phyloP scores from a whole-genome alignment of 495 filamentous ascomycete genomes.

The Penicillium cosmopolitanum region DNA sequence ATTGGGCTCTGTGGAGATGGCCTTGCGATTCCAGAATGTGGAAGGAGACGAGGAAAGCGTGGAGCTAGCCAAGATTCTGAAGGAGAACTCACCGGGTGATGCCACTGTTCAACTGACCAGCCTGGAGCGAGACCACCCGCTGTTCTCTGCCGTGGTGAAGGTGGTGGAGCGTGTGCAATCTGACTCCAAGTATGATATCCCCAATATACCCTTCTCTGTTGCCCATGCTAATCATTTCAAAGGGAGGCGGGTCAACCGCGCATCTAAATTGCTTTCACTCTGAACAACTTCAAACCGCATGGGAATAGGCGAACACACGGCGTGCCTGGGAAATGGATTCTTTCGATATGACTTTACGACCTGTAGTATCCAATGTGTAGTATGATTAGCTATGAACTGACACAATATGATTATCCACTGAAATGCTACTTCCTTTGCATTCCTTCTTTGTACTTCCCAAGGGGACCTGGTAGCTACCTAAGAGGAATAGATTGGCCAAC shows the following conservation, averaged over 20 bases:
- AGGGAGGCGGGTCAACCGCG: constrained; percentile 36
- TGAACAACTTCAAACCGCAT: constrained; percentile 29
- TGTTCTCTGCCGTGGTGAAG: constrained; percentile 71
- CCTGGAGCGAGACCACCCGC: constrained; percentile 68
- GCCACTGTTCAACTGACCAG: constrained; percentile 77
- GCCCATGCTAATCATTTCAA: not conserved
- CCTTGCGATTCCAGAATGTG: constrained; percentile 90
- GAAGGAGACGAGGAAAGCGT: constrained; percentile 83
- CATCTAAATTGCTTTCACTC: constrained; percentile 18
- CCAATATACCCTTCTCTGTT: constrained; percentile 11
- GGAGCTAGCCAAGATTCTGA: constrained; percentile 82
- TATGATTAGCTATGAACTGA: constrained; percentile 17
- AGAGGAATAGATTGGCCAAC: too few species aligned
- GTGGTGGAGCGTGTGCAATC: constrained; percentile 79
- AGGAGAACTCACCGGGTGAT: constrained; percentile 63
- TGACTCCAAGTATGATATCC: constrained; percentile 42
- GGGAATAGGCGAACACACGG: constrained; percentile 40
- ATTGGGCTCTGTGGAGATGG: constrained; percentile 79
- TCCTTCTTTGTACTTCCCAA: too few species aligned
- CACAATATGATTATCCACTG: constrained; percentile 4
- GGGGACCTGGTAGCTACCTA: too few species aligned
- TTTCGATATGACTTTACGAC: constrained; percentile 26
- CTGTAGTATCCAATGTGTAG: constrained; percentile 6
- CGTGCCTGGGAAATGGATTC: constrained; percentile 20
- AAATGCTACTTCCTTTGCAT: not conserved